Evolutionary conservation across 257 asterid species (phyloP).

Genomic region (Solanum virginianum): DNA sequence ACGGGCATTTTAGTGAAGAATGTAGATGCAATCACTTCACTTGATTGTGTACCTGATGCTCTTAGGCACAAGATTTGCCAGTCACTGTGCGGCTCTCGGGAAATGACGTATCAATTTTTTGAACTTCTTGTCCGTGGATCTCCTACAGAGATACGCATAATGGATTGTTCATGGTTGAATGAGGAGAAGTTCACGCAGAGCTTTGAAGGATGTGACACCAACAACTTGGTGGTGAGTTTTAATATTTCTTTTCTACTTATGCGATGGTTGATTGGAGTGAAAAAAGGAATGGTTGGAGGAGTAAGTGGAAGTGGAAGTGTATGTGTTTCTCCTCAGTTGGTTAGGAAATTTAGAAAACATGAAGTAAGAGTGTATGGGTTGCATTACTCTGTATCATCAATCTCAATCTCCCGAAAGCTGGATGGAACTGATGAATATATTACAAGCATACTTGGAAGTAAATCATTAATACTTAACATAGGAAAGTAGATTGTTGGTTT

Average conservation of each 20-base stretch:
- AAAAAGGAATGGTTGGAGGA: neutral
- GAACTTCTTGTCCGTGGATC: constrained; percentile 50
- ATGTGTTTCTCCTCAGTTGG: neutral
- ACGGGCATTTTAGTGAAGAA: constrained; percentile 49
- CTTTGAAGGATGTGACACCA: constrained; percentile 42
- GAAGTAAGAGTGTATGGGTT: neutral
- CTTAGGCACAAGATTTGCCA: constrained; percentile 62
- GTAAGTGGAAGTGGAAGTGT: neutral
- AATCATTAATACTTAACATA: neutral
- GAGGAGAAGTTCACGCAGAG: constrained; percentile 50
- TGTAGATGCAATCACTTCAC: constrained; percentile 74
- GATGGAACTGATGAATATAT: neutral
- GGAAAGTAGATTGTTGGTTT: neutral
- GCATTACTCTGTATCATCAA: neutral
- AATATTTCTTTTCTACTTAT: neutral
- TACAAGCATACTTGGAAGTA: neutral
- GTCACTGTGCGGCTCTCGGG: constrained; percentile 59
- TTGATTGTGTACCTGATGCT: constrained; percentile 69
- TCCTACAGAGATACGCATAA: constrained; percentile 71
- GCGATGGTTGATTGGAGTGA: neutral
- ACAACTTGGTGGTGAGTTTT: constrained; percentile 47
- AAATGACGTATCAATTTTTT: constrained; percentile 53
- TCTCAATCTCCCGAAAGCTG: neutral
- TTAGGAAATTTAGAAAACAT: neutral
- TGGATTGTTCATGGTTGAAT: constrained; percentile 86